Evolutionary conservation across 495 filamentous ascomycete genomes (phyloP).

Genomic region (Elaphomyces granulatus): DNA sequence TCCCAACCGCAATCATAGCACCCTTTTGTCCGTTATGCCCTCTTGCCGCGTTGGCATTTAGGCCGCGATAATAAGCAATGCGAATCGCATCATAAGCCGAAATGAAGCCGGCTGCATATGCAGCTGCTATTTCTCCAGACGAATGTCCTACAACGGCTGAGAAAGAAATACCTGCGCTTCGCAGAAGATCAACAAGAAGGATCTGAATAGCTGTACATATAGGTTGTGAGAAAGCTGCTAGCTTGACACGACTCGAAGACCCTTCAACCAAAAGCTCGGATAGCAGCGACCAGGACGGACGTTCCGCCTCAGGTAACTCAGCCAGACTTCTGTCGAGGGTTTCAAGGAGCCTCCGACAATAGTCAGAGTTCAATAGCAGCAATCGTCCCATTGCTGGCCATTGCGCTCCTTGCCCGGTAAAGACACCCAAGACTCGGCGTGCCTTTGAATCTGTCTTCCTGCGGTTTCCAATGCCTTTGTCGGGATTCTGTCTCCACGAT

Average conservation of each 20-base stretch:
- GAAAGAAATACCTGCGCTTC: slow-evolving; percentile 15
- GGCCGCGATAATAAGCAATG: slow-evolving; percentile 41
- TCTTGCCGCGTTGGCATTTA: slow-evolving; percentile 9
- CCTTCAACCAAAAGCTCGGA: slow-evolving; percentile 1
- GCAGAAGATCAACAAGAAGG: slow-evolving; percentile 19
- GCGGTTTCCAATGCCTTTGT: slow-evolving; percentile 1
- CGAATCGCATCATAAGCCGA: slow-evolving; percentile 21
- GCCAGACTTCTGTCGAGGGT: background rate
- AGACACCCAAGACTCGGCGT: slow-evolving; percentile 16
- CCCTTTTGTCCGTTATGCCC: slow-evolving; percentile 16
- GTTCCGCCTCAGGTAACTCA: background rate
- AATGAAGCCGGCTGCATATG: slow-evolving; percentile 36
- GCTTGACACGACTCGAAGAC: background rate
- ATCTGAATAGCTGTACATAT: slow-evolving; percentile 21
- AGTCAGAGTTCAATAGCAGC: slow-evolving; percentile 18
- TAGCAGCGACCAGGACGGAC: slow-evolving; percentile 5
- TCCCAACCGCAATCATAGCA: slow-evolving; percentile 40
- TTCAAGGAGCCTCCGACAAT: background rate
- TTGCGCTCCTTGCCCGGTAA: slow-evolving; percentile 35
- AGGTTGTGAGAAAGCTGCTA: slow-evolving; percentile 8
- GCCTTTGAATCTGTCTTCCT: too few relatives aligned
- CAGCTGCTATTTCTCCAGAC: slow-evolving; percentile 46
- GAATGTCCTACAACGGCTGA: slow-evolving; percentile 42
- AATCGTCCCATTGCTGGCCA: slow-evolving; percentile 29
- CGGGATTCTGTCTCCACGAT: slow-evolving; percentile 4